phyloP scores from a whole-genome alignment of 1,284 basidiomycete genomes.

The Ganoderma leucocontextum region DNA sequence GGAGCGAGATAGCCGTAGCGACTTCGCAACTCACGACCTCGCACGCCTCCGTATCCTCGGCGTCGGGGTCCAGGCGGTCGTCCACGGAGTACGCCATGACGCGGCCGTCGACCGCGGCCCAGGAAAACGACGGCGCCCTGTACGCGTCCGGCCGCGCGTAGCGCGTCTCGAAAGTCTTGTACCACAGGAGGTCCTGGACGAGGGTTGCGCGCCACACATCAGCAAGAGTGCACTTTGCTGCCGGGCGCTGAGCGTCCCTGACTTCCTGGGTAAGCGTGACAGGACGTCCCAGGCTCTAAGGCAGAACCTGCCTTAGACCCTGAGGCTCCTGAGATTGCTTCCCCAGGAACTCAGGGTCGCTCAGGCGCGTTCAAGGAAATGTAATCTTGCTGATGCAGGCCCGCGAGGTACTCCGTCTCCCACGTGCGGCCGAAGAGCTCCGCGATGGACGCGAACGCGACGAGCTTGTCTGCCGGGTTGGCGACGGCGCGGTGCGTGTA shows the following conservation, averaged over 20 bases:
- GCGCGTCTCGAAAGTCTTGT: slow-evolving; percentile 17
- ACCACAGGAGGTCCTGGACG: slow-evolving; percentile 27
- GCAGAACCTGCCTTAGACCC: too few species aligned
- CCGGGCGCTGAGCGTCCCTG: too few species aligned
- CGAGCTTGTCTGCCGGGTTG: slow-evolving; percentile 27
- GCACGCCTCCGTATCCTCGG: slow-evolving; percentile 12
- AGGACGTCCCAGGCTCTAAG: too few species aligned
- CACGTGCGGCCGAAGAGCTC: slow-evolving; percentile 25
- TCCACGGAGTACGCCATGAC: slow-evolving; percentile 20
- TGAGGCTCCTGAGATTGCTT: too few species aligned
- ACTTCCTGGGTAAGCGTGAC: too few species aligned
- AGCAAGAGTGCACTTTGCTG: too few species aligned
- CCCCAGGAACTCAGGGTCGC: too few species aligned
- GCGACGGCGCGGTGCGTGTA: slow-evolving; percentile 25
- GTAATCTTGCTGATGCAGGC: slow-evolving; percentile 8
- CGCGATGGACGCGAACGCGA: slow-evolving; percentile 27
- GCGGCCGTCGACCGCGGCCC: slow-evolving; percentile 28
- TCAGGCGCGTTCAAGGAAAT: too few species aligned
- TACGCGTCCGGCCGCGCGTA: slow-evolving; percentile 3
- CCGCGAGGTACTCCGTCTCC: slow-evolving; percentile 29
- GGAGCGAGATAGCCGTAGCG: slow-evolving; percentile 7
- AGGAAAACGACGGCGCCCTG: slow-evolving; percentile 29
- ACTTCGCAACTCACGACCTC: slow-evolving; percentile 18
- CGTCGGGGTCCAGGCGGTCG: slow-evolving; percentile 19
- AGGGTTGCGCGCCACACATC: slow-evolving; percentile 22